Evolutionary conservation across 495 filamentous ascomycete species (phyloP), one percentile per base, ranked within the genome.

Genomic region (Neurospora africana): DNA sequence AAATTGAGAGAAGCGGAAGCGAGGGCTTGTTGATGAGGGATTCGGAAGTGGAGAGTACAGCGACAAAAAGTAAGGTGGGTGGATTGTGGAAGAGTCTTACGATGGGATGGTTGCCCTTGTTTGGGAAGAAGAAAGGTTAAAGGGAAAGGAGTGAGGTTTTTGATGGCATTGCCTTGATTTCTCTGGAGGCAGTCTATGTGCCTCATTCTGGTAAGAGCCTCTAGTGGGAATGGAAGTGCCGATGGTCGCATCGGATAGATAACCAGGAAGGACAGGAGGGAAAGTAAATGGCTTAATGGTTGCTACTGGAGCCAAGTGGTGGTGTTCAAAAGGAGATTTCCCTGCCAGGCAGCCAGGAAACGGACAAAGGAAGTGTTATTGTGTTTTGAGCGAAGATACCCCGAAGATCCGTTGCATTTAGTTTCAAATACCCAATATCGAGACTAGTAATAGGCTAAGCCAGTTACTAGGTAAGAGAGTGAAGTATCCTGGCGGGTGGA

Each of bases 1-100:
- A 76, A 23, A 69, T 68, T 3, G 75, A 76, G 72, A 75, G 71
- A 38, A 47, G 69, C 43, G 40, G 36, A 68, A 70, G 27, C 70
- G 70, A 27, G 38, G 69, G 19, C 5, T 15, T 36, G 9, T 30
- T 37, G 68, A 68, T 9, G 69, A 43, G 39, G 40, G 72, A 74
- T 70, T 53, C 65, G 68, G 40, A 43, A 53, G 27, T 37, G 33
- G 61, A 19, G n/a, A 33, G 40, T 40, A 33, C 19, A 23, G 68
- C 39, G 17, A 68, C 68, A 47, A 44, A 23, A 38, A 67, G 21
- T 7, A 71, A 68, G 4, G 37, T 43, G 27, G 33, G 72, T 2
- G 15, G 19, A 36, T 53, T 41, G 41, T 44, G 27, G 58, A 19
- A 17, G 69, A 68, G 67, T n/a, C 9, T 30, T 33, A 35, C 43